These are phyloP conservation scores for Russula brevipes DNA, from an alignment of 768 basidiomycete species.

Conservation along the genomic window DNA sequence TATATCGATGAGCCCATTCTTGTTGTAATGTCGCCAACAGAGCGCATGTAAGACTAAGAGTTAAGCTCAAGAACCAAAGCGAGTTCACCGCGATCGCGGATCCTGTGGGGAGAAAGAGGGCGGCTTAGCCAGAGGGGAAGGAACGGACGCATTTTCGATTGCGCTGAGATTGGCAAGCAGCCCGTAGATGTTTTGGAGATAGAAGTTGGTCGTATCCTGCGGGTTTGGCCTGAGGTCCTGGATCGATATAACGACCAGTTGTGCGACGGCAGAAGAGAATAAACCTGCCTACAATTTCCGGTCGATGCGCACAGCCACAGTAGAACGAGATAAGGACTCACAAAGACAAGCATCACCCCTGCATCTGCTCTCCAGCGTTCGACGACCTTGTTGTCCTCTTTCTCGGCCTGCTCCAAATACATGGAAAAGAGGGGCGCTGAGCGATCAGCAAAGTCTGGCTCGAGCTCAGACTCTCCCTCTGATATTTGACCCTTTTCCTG, in stretches of 20 bases:
- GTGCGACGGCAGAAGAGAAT: not conserved
- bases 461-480: too few species aligned
- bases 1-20: not conserved
- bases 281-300: not conserved
- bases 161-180: not conserved
- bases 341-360: not conserved
- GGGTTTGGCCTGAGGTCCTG: not conserved
- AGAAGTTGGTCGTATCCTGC: not conserved
- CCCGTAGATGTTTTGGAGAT: not conserved
- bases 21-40: not conserved
- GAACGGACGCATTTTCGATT: not conserved
- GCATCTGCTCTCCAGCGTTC: not conserved
- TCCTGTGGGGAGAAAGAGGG: not conserved
- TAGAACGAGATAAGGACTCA: not conserved
- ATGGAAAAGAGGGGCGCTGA: not conserved
- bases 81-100: not conserved
- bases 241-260: not conserved
- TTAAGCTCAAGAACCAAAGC: not conserved
- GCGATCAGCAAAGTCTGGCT: too few species aligned
- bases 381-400: not conserved
- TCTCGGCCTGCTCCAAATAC: not conserved
- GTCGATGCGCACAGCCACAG: too few species aligned
- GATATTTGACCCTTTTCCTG: too few species aligned
- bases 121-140: not conserved
- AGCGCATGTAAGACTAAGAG: not conserved